Base-by-base conservation (phyloP, 768 basidiomycete genomes). In the Serendipita sp. region DNA sequence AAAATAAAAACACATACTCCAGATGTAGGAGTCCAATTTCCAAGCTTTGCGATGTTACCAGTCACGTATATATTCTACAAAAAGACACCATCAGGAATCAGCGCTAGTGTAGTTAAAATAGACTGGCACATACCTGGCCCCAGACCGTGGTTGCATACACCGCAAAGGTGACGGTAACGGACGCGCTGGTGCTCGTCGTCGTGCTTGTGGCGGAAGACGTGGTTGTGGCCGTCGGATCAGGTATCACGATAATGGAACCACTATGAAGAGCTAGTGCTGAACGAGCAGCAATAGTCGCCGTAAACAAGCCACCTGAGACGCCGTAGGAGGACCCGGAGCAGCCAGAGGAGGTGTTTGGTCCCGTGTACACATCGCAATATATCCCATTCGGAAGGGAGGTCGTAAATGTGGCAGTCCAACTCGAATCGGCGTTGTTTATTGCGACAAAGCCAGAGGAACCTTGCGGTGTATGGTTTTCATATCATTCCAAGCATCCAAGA, bases 331-430 rank as follows among this genome's bases (percentile, higher is more conserved):
- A 65, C 0, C 84, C 84, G 0, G 79, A 77, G 71, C 86, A 88
- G 41, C 68, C 64, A 0, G 79, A 79, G 0, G 65, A 67, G 0
- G 71, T 71, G 34, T 71, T 75, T 36, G 68, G 70, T 8, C 85
- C 85, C 58, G 76, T 78, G 38, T 85, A 75, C 18, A 86, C 82
- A 70, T 88, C 82, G 72, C 86, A 87, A 68, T 86, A 87, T 3
- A 73, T 71, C 0, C 84, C 85, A 28, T 73, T 78, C 0, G 85
- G 78, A 7, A 87, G 73, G 0, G 80, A 78, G 0, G 85, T 86
- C 16, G 73, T 70, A 70, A 87, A 86, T 0, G 79, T 80, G 0
- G 78, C 63, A 5, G 67, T 80, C 85, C 86, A 87, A 0, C 73
- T 68, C 3, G 75, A 74, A 66, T 84, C 81, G 3, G 72, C 78